Conservation (phyloP, 2,329 filamentous ascomycete species). For the Chaetomium strumarium region DNA sequence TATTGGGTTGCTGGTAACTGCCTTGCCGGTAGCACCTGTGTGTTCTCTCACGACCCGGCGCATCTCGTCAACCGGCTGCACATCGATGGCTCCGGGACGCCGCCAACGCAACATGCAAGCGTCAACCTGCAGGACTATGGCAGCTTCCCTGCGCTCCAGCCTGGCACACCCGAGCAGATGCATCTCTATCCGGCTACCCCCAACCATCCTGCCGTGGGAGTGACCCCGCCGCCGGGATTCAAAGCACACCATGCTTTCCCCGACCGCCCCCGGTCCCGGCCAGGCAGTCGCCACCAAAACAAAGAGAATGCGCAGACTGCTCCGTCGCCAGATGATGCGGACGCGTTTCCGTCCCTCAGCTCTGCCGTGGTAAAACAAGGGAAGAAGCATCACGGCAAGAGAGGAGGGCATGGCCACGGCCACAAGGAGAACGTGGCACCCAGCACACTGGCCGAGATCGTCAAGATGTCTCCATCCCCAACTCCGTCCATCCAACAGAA, state of each 20-base stretch:
- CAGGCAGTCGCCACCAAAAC: conserved; percentile 71
- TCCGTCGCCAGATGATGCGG: conserved; percentile 82
- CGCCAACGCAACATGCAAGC: conserved; percentile 57
- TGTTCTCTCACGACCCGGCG: conserved; percentile 94
- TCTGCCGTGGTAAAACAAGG: conserved; percentile 67
- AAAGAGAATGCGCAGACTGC: conserved; percentile 59
- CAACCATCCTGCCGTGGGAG: conserved; percentile 47
- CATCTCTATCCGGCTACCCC: conserved; percentile 46
- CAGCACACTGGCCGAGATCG: conserved; percentile 84
- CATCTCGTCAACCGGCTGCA: conserved; percentile 76
- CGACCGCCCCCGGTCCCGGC: conserved; percentile 72
- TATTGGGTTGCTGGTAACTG: conserved; percentile 98
- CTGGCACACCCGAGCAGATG: conserved; percentile 54
- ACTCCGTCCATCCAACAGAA: conserved; percentile 54
- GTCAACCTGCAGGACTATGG: conserved; percentile 80
- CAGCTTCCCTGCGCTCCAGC: conserved; percentile 72
- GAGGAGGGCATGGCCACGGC: conserved; percentile 70
- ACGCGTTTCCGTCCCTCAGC: conserved; percentile 87
- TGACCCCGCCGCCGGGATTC: conserved; percentile 65
- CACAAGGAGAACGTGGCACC: conserved; percentile 63
- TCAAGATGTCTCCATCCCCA: conserved; percentile 92
- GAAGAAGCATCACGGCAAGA: conserved; percentile 92
- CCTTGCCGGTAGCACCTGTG: conserved; percentile 85
- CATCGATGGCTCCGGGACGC: conserved; percentile 62
- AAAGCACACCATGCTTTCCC: conserved; percentile 53